Evolutionary conservation across 495 filamentous ascomycete genomes (phyloP).

Genomic region (Tuber brumale): DNA sequence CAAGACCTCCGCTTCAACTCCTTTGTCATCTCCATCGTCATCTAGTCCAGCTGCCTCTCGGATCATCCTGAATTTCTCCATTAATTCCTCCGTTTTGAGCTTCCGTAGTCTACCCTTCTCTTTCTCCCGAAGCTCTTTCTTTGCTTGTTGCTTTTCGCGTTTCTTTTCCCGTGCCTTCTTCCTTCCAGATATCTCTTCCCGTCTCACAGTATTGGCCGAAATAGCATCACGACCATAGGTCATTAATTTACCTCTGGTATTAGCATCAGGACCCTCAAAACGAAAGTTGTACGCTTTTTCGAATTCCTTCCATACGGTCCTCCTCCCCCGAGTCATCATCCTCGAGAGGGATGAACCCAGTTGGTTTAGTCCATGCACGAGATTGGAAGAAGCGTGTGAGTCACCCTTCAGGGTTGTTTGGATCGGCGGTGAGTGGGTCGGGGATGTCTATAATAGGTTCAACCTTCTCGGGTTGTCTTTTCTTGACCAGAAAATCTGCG

Average conservation of each 20-base stretch:
- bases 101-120: conserved; percentile 78
- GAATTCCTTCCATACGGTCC: conserved; percentile 69
- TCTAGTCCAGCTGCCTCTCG: conserved; percentile 76
- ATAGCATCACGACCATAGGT: conserved; percentile 82
- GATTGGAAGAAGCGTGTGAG: conserved; percentile 82
- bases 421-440: conserved; percentile 58
- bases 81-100: conserved; percentile 79
- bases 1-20: conserved; percentile 71
- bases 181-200: conserved; percentile 68
- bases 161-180: conserved; percentile 72
- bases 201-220: conserved; percentile 69
- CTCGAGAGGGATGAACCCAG: conserved; percentile 66
- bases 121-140: conserved; percentile 65
- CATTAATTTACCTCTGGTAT: conserved; percentile 63
- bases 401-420: conserved; percentile 77
- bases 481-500: conserved; percentile 63
- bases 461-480: conserved; percentile 42
- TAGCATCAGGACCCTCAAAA: conserved; percentile 80
- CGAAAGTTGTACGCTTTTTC: conserved; percentile 95
- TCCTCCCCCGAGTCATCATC: conserved; percentile 87
- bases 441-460: conserved; percentile 47
- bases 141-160: conserved; percentile 66
- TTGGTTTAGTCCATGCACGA: conserved; percentile 71
- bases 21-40: conserved; percentile 58
- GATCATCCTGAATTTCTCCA: conserved; percentile 73